Percentiles rank a stretch among this genome's conserved stretches.
phyloP scores from a whole-genome alignment of 2,329 filamentous ascomycete genomes.

The Ophiostoma australiae region DNA sequence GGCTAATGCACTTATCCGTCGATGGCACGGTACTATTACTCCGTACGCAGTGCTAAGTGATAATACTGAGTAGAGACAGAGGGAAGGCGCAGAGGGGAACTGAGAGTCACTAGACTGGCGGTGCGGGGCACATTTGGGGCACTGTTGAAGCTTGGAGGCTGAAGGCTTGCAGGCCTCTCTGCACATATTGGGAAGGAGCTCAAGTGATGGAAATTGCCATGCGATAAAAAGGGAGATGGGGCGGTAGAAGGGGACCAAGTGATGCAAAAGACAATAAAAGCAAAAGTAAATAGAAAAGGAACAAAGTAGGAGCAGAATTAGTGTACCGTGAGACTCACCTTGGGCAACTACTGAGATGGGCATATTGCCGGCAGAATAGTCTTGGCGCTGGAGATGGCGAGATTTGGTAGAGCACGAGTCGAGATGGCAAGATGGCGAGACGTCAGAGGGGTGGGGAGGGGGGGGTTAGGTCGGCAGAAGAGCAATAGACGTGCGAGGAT shows the following conservation, averaged over 20 bases:
- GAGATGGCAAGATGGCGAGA: not conserved
- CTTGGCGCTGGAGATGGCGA: not conserved
- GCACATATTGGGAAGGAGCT: not conserved
- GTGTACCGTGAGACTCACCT: slow-evolving; percentile 32
- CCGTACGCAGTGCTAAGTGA: not conserved
- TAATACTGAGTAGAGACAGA: too few relatives aligned
- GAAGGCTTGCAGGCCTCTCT: slow-evolving; percentile 3
- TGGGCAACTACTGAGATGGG: slow-evolving; percentile 38
- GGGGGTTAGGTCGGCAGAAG: not conserved
- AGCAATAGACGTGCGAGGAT: not conserved
- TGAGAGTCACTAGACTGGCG: not conserved
- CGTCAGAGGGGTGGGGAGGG: not conserved
- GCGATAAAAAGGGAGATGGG: not conserved
- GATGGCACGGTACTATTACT: not conserved
- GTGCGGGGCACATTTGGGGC: slow-evolving; percentile 13
- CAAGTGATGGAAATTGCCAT: not conserved
- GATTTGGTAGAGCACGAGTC: not conserved
- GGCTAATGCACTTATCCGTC: slow-evolving; percentile 19
- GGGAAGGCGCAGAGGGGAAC: slow-evolving; percentile 8
- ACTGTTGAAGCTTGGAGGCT: slow-evolving; percentile 1
- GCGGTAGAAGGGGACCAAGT: slow-evolving; percentile 18
- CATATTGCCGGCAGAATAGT: slow-evolving; percentile 32
- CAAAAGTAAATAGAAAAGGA: too few relatives aligned
- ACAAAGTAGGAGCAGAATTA: too few relatives aligned
- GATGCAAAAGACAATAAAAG: not conserved